Evolutionary conservation across 805 yeast species (phyloP).

Genomic region (Metschnikowia lunata): DNA sequence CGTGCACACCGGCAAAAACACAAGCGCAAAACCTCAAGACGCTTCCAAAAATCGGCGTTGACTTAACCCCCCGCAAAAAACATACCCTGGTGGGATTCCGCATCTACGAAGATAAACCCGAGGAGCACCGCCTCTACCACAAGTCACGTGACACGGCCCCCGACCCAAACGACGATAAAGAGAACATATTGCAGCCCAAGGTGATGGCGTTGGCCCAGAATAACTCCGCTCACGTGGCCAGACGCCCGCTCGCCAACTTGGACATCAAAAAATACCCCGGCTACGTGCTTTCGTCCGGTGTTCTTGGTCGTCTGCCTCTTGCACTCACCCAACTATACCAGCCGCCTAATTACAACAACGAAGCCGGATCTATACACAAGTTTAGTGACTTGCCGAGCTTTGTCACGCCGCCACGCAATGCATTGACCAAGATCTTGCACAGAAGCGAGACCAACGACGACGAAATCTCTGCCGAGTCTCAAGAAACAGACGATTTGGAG

Average conservation of each 20-base stretch:
- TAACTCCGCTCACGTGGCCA: slow-evolving; percentile 1
- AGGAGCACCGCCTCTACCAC: slow-evolving; percentile 13
- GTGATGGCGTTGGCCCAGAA: slow-evolving; percentile 10
- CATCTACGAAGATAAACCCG: slow-evolving; percentile 17
- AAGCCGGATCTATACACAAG: slow-evolving; percentile 26
- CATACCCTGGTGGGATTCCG: slow-evolving; percentile 8
- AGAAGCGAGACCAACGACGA: slow-evolving; percentile 2
- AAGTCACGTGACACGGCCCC: slow-evolving; percentile 5
- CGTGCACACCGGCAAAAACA: slow-evolving; percentile 11
- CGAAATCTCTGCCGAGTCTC: slow-evolving; percentile 1
- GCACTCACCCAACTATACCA: slow-evolving; percentile 28
- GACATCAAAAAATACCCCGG: slow-evolving; percentile 31
- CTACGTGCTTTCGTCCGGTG: slow-evolving; percentile 13
- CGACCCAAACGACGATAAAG: slow-evolving; percentile 32
- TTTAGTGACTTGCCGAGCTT: slow-evolving; percentile 27
- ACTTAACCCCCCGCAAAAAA: slow-evolving; percentile 3
- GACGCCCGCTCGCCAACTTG: slow-evolving; percentile 28
- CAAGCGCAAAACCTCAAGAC: slow-evolving; percentile 10
- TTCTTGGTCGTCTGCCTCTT: slow-evolving; percentile 8
- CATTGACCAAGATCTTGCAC: slow-evolving; percentile 20
- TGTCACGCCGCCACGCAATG: slow-evolving; percentile 33
- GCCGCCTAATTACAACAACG: slow-evolving; percentile 28
- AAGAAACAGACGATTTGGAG: slow-evolving; percentile 19
- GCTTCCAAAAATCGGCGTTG: slow-evolving; percentile 11
- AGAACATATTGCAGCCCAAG: slow-evolving; percentile 37